A percentile compares a stretch with the other conserved stretches of the same genome.
These are phyloP conservation scores for Debaryomyces psychrophilus DNA, from an alignment of 1,139 yeast genomes.

Conservation along the genomic window DNA sequence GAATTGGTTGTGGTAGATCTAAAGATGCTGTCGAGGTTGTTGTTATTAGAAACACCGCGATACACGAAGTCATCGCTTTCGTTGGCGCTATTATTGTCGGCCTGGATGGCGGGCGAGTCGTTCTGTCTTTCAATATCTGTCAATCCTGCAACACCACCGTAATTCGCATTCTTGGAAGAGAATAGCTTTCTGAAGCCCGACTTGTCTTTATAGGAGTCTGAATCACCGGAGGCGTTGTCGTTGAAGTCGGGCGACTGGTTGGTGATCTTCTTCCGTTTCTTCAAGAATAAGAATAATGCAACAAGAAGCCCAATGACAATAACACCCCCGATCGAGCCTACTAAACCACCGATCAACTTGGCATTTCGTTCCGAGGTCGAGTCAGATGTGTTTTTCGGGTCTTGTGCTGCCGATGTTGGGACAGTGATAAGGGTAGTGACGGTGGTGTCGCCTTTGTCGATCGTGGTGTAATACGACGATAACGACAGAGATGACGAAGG, in stretches of 20 bases:
- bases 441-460: slow-evolving; percentile 39
- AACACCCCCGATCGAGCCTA: slow-evolving; percentile 52
- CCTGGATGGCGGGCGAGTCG: slow-evolving; percentile 8
- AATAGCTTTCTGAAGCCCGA: slow-evolving; percentile 37
- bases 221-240: slow-evolving; percentile 20
- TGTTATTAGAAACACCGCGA: slow-evolving; percentile 50
- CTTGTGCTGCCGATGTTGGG: slow-evolving; percentile 35
- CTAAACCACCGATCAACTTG: slow-evolving; percentile 50
- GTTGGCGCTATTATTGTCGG: slow-evolving; percentile 17
- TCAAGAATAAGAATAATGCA: slow-evolving; percentile 40
- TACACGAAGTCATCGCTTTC: slow-evolving; percentile 41
- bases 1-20: slow-evolving; percentile 25
- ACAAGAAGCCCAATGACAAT: slow-evolving; percentile 45
- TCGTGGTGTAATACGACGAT: slow-evolving; percentile 28
- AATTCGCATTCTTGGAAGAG: slow-evolving; percentile 29
- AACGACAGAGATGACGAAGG: slow-evolving; percentile 2
- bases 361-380: slow-evolving; percentile 32
- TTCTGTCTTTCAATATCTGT: slow-evolving; percentile 12
- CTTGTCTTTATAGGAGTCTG: slow-evolving; percentile 16
- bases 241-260: slow-evolving; percentile 53
- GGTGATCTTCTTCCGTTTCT: slow-evolving; percentile 33
- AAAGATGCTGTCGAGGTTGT: slow-evolving; percentile 45
- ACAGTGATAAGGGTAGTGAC: slow-evolving; percentile 46
- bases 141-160: slow-evolving; percentile 16
- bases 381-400: slow-evolving; percentile 13